Evolutionary conservation across 2,329 filamentous ascomycete genomes (phyloP), one percentile per base, ranked within the genome.

Genomic region (Phyllosticta paracitricarpa): DNA sequence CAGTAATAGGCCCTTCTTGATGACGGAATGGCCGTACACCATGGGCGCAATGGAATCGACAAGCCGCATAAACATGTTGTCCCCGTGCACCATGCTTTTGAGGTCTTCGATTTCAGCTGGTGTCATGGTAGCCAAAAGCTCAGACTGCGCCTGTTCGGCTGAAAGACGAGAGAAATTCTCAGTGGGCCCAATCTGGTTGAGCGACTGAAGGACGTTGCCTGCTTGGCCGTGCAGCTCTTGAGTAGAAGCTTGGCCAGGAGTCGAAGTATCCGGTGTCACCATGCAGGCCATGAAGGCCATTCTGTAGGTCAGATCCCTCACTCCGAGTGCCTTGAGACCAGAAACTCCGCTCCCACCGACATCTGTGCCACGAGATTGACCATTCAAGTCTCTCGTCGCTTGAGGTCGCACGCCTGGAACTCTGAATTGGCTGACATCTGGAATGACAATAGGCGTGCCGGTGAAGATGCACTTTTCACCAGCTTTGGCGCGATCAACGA

Each of bases 381-480:
- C 88, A 57, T 85, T 83, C 64, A 89, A 91, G 69, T 97, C 93
- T 63, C 93, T 85, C 48, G 93, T 84, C 22, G 92, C 89, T 63
- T 91, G 91, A 17, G 91, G 88, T 61, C 88, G 82, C 25, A 91
- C 82, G 56, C 94, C 94, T 2, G 94, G 94, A 30, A 97, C 84
- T 51, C 92, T 88, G 61, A 99, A 84, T 73, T 97, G 94, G 71
- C 91, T 96, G 63, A 99, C 91, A 73, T 99, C 94, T 0, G 94
- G 94, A 35, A 99, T 91, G 19, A 99, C 94, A 63, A 99, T 97
- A 65, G 97, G 77, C 4, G 92, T 92, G 65, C 94, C 94, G 0
- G 93, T 97, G 74, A 99, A 99, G 69, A 99, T 90, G 74, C 94
- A 99, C 76, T 96, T 97, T 76, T 99, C 94, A 65, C 94, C 94